Base-by-base conservation (phyloP, 768 basidiomycete genomes). In the Leccinum truebloodii region DNA sequence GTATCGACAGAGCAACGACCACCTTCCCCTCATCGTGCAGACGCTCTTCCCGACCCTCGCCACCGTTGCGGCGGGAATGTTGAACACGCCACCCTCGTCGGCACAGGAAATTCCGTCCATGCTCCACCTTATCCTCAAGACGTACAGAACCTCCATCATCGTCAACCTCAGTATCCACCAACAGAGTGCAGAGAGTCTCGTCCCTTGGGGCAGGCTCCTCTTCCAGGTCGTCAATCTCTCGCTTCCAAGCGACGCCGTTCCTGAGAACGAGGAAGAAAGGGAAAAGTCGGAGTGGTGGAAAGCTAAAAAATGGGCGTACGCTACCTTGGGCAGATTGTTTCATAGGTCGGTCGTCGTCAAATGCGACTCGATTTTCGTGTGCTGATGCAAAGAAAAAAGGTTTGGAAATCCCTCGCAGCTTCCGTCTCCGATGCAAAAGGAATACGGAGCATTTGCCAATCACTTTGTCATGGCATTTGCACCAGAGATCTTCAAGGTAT, bases 281-380 rank as follows among this genome's bases (percentile, higher is more conserved):
- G 92, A 94, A 76, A 80, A 80, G 52, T 84, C 80, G 51, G 89
- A 92, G 67, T 96, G 94, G 94, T 93, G 92, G 90, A 89, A 88
- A 70, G 83, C 89, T 9, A 95, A 95, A 77, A 96, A 96, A 71
- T 95, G 94, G 94, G 91, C 94, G 1, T 94, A 88, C 69, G 84
- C 82, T n/a, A 86, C 85, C 39, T 78, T 96, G 8, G 89, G 90
- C 37, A 79, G 87, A 24, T 77, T 94, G 16, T 94, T 94, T 81
- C 88, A 89, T 67, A 81, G 89, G 83, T 87, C 57, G 6, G 70
- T 4, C 55, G 13, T 54, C 14, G 37, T 54, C 57, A 10, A 4
- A 9, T 26, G 13, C 9, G 10, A 32, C 6, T 24, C 12, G n/a
- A 26, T 1, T 30, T 10, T 13, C 32, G 26, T 58, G 41, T 28